Base-by-base conservation (phyloP, 208 protist species). In the Naegleria gruberi region DNA sequence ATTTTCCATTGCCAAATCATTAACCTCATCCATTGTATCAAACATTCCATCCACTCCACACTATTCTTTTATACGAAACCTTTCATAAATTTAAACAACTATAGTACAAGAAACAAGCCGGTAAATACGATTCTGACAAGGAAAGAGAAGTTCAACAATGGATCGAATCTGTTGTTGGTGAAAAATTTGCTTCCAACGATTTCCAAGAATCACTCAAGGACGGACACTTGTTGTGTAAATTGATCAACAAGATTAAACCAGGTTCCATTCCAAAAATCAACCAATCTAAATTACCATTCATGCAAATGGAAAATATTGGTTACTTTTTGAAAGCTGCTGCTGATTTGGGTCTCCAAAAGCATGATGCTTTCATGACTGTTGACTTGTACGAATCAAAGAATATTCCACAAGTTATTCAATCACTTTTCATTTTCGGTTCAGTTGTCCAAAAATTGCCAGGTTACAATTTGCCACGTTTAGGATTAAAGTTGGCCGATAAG, bases 341-440 rank as follows among this genome's bases (percentile, higher is more conserved):
- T 37, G 19, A 46, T 19, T 45, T 90, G 19, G 88, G 88, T n/a
- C 10, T 90, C 5, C 23, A 51, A 65, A 47, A 65, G 19, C 81
- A 84, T 44, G 88, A 90, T 30, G 5, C 45, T 30, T 90, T 90
- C 88, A 34, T 42, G n/a, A 90, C 88, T 57, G 45, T 90, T 23
- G 88, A 90, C n/a, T 81, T 90, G 12, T 90, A 73, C 30, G 88
- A 90, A 90, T 46, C n/a, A 73, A 84, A 86, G 45, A 90, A 90
- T n/a, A 44, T 90, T 42, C 46, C 46, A 42, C 81, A 84, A 81
- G 88, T 90, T 5, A 81, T 77, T 81, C 44, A 84, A 43, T 41
- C 74, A 73, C 42, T 90, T 1, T 90, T 44, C 30, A 65, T 43
- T 30, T 88, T 88, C n/a, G 84, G 45, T 65, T 40, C n/a, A 0